These are phyloP conservation scores for Blastobotrys muscicola DNA, from an alignment of 805 yeast genomes.

Conservation along the genomic window DNA sequence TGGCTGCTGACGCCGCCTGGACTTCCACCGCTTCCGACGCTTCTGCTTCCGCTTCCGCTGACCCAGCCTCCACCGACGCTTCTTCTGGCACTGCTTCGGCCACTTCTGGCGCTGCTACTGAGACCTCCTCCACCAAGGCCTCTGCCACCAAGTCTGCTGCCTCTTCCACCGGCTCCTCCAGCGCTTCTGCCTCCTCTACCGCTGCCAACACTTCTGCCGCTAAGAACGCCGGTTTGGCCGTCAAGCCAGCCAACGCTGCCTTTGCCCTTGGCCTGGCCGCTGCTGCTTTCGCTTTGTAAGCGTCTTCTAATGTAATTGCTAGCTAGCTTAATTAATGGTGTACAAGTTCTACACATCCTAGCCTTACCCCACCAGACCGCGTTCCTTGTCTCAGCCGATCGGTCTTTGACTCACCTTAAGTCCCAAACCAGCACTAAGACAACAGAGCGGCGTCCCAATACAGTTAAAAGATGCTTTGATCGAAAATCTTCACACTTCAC, in stretches of 20 bases:
- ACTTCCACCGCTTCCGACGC: conserved; percentile 9
- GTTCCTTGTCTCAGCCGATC: no score
- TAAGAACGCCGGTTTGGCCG: neutral
- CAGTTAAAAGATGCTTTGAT: no score
- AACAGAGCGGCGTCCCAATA: no score
- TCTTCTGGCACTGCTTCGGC: conserved; percentile 5
- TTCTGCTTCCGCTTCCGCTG: conserved; percentile 7
- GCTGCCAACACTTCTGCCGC: conserved; percentile 1
- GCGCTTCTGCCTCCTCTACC: conserved; percentile 5
- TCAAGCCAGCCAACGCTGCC: neutral
- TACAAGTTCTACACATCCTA: no score
- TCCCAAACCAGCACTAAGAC: no score
- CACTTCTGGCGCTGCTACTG: conserved; percentile 5
- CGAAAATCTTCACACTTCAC: no score
- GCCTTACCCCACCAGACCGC: no score
- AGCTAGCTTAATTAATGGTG: no score
- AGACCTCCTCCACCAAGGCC: neutral
- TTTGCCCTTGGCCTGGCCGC: conserved; percentile 1
- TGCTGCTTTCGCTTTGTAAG: neutral
- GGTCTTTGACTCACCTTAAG: no score
- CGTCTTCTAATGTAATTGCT: no score
- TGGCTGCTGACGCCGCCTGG: conserved; percentile 15
- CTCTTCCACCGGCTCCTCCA: conserved; percentile 6
- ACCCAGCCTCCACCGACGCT: conserved; percentile 4
- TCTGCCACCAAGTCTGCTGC: conserved; percentile 3